Evolutionary conservation across 1,139 yeast genomes (phyloP).

Genomic region (Kodamaea sp.): DNA sequence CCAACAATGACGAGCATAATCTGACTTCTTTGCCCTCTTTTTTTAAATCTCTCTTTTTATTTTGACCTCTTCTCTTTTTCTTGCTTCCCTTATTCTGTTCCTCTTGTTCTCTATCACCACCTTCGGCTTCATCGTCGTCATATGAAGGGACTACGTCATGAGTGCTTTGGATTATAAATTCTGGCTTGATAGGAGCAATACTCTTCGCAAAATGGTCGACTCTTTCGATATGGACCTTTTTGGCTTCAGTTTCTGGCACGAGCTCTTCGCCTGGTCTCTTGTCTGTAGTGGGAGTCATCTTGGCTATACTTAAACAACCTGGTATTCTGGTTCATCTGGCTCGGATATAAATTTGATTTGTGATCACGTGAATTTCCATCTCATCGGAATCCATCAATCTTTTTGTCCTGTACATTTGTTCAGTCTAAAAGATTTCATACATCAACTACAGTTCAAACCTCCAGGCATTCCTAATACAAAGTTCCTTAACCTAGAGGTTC

Average conservation of each 20-base stretch:
- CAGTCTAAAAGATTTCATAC: too few species aligned
- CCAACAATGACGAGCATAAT: conserved; percentile 63
- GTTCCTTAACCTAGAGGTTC: too few species aligned
- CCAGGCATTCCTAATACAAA: too few species aligned
- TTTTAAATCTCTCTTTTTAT: conserved; percentile 78
- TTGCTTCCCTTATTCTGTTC: conserved; percentile 25
- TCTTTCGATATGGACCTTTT: conserved; percentile 22
- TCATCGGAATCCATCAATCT: conserved; percentile 10
- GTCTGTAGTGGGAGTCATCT: conserved; percentile 13
- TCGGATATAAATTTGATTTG: too few species aligned
- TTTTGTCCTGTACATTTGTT: too few species aligned
- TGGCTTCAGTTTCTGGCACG: conserved; percentile 19
- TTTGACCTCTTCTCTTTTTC: conserved; percentile 76
- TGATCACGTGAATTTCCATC: conserved; percentile 6
- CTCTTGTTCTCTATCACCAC: conserved; percentile 41
- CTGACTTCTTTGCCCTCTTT: conserved; percentile 68
- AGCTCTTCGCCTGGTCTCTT: conserved; percentile 22
- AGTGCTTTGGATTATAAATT: conserved; percentile 44
- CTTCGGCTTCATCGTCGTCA: conserved; percentile 52
- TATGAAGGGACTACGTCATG: conserved; percentile 40
- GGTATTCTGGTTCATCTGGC: too few species aligned
- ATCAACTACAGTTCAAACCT: too few species aligned
- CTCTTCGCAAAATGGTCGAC: conserved; percentile 40
- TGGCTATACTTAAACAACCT: too few species aligned
- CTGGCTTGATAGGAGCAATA: conserved; percentile 66